phyloP scores from a whole-genome alignment of 768 basidiomycete species.

The Trametes cingulata region DNA sequence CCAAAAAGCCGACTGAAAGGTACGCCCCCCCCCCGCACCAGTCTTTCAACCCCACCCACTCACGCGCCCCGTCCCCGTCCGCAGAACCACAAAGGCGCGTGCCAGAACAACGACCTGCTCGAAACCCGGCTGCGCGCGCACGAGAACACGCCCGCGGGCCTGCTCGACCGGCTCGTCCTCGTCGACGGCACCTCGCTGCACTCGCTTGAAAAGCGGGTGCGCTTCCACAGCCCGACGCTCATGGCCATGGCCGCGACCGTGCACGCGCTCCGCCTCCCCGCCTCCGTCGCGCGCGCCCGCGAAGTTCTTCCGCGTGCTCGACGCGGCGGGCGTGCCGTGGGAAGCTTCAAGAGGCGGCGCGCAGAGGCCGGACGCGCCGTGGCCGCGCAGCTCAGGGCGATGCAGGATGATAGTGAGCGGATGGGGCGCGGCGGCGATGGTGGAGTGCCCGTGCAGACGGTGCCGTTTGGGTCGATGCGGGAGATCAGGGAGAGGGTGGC shows the following conservation, averaged over 20 bases:
- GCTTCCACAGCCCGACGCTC: conserved; percentile 31
- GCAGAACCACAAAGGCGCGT: conserved; percentile 26
- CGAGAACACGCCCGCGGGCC: conserved; percentile 12
- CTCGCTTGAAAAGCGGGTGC: conserved; percentile 38
- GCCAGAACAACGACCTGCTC: conserved; percentile 24
- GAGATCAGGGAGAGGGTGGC: conserved; percentile 14
- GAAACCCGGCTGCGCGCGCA: conserved; percentile 19
- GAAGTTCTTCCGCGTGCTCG: conserved; percentile 33
- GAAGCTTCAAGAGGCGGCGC: too few relatives aligned
- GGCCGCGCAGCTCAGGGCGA: conserved; percentile 26
- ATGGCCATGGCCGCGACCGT: conserved; percentile 35
- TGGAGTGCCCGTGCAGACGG: conserved; percentile 36
- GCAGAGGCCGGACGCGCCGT: conserved; percentile 23
- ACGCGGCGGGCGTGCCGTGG: conserved; percentile 27
- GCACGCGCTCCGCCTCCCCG: conserved; percentile 33
- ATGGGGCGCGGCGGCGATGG: conserved; percentile 28
- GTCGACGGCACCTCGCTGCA: conserved; percentile 28
- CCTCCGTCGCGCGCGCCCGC: conserved; percentile 27
- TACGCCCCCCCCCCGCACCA: background rate
- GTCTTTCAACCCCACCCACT: background rate
- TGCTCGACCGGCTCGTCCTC: conserved; percentile 22
- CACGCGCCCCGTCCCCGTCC: background rate
- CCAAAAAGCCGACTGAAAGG: conserved; percentile 30
- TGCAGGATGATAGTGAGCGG: conserved; percentile 31
- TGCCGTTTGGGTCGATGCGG: conserved; percentile 36